Base-by-base conservation (phyloP, 805 yeast genomes). In the Kregervanrija delftensis region DNA sequence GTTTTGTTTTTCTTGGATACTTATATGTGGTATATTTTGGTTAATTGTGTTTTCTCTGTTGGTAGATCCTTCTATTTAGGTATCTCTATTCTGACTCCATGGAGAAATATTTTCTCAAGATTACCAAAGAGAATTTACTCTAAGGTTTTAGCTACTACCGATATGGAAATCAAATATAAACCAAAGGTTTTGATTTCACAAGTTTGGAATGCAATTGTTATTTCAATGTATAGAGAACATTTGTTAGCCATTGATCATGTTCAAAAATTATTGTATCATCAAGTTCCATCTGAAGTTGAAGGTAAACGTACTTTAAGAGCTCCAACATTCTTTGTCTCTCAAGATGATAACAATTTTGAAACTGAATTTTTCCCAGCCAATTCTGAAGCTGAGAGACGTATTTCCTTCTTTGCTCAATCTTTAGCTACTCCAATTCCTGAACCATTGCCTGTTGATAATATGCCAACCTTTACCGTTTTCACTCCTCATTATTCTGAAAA, bases 151-250 rank as follows among this genome's bases (percentile, higher is more conserved):
- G 98, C 98, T 39, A 93, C 99, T 33, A 86, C 96, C 54, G 98
- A 93, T 66, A 91, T 95, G 99, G 98, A 93, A 73, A 88, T 91
- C 64, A 91, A 93, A 74, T 93, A 93, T 73, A 91, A 93, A 71
- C 98, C 99, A 55, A 93, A 93, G 79, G 97, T 93, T 54, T 76
- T 93, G 65, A 91, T 93, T 59, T 89, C 97, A 36, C 99, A 93
- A 74, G 91, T 95, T 57, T 93, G 99, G 99, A 93, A 93, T 65
- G 99, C 99, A 44, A 86, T 93, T 68, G 95, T 93, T 54, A 93
- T 93, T 58, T 91, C 99, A 47, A 93, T 93, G 99, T 95, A 93
- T 82, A 88, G 99, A 75, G 99, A 93, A 72, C 99, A 93, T 68
- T 74, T 93, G 67, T 72, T 93, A 56, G 98, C 99, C 30, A 91